Conservation (phyloP, 2,329 filamentous ascomycete species). For the Didymella exigua region DNA sequence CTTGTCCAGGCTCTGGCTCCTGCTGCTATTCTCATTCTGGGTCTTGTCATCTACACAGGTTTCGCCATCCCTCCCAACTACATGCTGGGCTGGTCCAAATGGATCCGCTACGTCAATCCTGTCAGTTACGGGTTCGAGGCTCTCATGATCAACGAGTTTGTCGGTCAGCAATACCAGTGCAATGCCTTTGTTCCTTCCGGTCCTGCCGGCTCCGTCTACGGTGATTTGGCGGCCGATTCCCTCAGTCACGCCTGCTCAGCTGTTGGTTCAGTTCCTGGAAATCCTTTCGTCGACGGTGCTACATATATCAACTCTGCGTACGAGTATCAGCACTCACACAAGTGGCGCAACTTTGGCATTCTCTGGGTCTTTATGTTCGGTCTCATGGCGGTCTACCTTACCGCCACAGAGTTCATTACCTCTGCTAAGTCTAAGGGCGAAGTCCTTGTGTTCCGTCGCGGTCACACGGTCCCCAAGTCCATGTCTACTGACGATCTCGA, state of each 20-base stretch:
- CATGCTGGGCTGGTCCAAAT: slow-evolving; percentile 81
- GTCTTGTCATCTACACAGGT: slow-evolving; percentile 70
- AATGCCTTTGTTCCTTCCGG: slow-evolving; percentile 52
- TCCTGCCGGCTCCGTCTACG: slow-evolving; percentile 46
- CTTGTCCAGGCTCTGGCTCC: slow-evolving; percentile 63
- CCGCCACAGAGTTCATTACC: slow-evolving; percentile 54
- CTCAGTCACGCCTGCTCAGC: slow-evolving; percentile 47
- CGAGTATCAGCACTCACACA: slow-evolving; percentile 45
- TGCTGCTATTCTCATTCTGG: slow-evolving; percentile 64
- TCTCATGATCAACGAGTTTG: slow-evolving; percentile 83
- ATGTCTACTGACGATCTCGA: slow-evolving; percentile 52
- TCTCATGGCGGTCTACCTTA: slow-evolving; percentile 51
- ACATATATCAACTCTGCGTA: slow-evolving; percentile 45
- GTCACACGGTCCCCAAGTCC: slow-evolving; percentile 58
- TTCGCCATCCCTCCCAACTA: slow-evolving; percentile 64
- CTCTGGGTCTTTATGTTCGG: slow-evolving; percentile 53
- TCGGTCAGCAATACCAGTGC: slow-evolving; percentile 64
- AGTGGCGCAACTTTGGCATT: slow-evolving; percentile 57
- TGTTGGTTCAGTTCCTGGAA: slow-evolving; percentile 51
- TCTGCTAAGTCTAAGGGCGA: slow-evolving; percentile 60
- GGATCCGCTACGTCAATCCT: slow-evolving; percentile 83
- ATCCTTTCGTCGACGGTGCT: slow-evolving; percentile 47
- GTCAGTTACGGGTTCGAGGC: slow-evolving; percentile 81
- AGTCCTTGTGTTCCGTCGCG: slow-evolving; percentile 56
- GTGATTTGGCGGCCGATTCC: slow-evolving; percentile 30